phyloP scores from a whole-genome alignment of 148 eudicot species.

The Hydrangea macrophylla region DNA sequence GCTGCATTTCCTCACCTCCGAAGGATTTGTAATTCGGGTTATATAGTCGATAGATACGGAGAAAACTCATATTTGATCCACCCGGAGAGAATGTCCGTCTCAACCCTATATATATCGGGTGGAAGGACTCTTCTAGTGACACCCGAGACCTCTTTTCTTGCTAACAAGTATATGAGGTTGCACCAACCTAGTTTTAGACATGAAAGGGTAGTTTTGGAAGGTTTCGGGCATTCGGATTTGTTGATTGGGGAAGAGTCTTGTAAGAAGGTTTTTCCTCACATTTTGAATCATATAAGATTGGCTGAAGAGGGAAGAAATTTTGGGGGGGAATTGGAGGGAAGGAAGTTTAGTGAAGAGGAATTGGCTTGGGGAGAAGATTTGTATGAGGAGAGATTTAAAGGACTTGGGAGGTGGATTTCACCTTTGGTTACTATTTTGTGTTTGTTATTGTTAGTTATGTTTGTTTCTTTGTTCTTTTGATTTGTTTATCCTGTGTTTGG shows the following conservation, averaged over 20 bases:
- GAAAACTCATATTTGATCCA: constrained; percentile 29
- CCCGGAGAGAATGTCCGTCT: constrained; percentile 36
- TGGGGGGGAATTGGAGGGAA: background rate
- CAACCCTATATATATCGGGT: constrained; percentile 35
- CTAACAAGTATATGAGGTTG: constrained; percentile 38
- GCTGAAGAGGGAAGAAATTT: constrained; percentile 21
- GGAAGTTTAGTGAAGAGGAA: constrained; percentile 14
- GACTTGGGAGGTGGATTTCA: constrained; percentile 11
- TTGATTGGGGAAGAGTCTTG: constrained; percentile 34
- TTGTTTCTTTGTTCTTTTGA: background rate
- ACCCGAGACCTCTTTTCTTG: constrained; percentile 38
- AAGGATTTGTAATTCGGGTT: constrained; percentile 30
- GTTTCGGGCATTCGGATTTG: constrained; percentile 41
- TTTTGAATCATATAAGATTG: constrained; percentile 25
- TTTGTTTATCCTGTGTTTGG: background rate
- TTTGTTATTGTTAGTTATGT: constrained; percentile 16
- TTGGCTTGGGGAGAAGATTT: constrained; percentile 30
- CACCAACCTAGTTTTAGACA: constrained; percentile 39
- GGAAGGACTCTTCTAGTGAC: constrained; percentile 35
- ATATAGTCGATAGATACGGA: constrained; percentile 26
- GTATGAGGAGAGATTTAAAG: constrained; percentile 15
- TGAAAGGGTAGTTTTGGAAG: constrained; percentile 34
- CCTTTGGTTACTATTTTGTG: constrained; percentile 7
- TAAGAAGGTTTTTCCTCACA: constrained; percentile 29
- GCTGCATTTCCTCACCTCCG: constrained; percentile 41